Conservation (phyloP, 495 filamentous ascomycete species). For the Tuber microsphaerosporum region DNA sequence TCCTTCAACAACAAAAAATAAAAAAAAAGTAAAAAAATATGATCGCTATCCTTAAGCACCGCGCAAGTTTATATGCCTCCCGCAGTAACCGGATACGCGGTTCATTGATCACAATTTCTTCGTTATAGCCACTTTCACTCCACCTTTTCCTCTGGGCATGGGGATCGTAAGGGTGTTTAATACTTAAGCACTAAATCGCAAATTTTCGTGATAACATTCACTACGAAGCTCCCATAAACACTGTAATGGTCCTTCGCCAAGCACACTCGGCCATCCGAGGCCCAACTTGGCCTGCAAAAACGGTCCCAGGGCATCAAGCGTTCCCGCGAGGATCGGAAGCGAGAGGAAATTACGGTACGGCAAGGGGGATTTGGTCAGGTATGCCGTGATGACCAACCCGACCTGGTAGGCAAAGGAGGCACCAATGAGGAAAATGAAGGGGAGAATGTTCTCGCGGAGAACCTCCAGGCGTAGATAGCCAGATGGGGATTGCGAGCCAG, state of each 20-base stretch:
- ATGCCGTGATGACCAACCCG: constrained; percentile 88
- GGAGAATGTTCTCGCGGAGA: constrained; percentile 70
- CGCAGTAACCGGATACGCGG: background rate
- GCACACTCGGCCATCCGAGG: constrained; percentile 69
- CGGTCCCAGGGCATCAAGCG: constrained; percentile 71
- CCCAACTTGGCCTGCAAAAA: constrained; percentile 53
- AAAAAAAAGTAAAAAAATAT: background rate
- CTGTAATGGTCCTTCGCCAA: constrained; percentile 73
- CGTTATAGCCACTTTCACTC: background rate
- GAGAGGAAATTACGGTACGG: constrained; percentile 79
- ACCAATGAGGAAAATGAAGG: constrained; percentile 79
- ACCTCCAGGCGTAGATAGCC: constrained; percentile 81
- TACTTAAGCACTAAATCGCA: constrained; percentile 98
- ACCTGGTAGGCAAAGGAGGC: constrained; percentile 89
- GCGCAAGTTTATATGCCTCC: background rate
- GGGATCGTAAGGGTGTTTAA: constrained; percentile 58
- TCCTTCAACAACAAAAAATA: background rate
- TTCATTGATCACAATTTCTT: background rate
- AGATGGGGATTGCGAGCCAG: constrained; percentile 67
- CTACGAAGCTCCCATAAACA: constrained; percentile 91
- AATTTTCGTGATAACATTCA: constrained; percentile 90
- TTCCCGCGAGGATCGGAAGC: constrained; percentile 59
- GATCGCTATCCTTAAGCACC: background rate
- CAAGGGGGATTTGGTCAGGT: constrained; percentile 75
- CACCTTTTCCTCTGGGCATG: constrained; percentile 9